Percentiles rank a stretch among this genome's conserved stretches.
These are phyloP conservation scores for Hebeloma cylindrosporum DNA, from an alignment of 768 basidiomycete genomes.

Conservation along the genomic window DNA sequence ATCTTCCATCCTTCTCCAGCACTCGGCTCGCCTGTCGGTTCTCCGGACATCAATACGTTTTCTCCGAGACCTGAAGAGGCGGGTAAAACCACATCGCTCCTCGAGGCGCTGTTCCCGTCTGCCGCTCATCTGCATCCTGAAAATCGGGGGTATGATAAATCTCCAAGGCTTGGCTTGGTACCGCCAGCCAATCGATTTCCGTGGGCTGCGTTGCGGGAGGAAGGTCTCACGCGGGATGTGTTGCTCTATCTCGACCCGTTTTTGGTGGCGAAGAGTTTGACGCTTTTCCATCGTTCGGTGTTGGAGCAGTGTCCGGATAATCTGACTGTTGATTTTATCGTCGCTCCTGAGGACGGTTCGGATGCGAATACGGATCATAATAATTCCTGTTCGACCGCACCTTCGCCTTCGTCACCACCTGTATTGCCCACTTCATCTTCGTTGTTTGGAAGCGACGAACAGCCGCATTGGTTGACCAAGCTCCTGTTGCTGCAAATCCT, in stretches of 20 bases:
- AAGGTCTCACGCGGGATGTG: conserved; percentile 68
- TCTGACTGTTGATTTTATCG: conserved; percentile 46
- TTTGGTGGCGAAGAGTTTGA: conserved; percentile 62
- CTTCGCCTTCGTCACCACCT: conserved; percentile 12
- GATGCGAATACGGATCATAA: conserved; percentile 9
- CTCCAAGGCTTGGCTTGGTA: conserved; percentile 20
- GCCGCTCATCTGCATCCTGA: conserved; percentile 21
- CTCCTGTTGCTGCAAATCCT: conserved; percentile 70
- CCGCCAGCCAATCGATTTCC: conserved; percentile 31
- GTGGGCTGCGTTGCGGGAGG: conserved; percentile 55
- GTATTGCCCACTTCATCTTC: conserved; percentile 22
- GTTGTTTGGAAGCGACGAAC: conserved; percentile 68
- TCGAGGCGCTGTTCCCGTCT: conserved; percentile 41
- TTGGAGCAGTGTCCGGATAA: conserved; percentile 54
- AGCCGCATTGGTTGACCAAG: conserved; percentile 81
- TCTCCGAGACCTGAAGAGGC: conserved; percentile 53
- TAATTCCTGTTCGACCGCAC: not conserved
- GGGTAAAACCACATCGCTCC: conserved; percentile 40
- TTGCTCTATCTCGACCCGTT: conserved; percentile 63
- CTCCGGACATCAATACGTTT: conserved; percentile 49
- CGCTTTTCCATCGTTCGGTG: conserved; percentile 56
- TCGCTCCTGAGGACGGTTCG: conserved; percentile 29
- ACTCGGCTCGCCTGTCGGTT: conserved; percentile 34
- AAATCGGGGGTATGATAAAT: conserved; percentile 27
- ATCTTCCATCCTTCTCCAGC: conserved; percentile 52